phyloP scores from a whole-genome alignment of 495 filamentous ascomycete genomes.

The Talaromyces wortmannii region DNA sequence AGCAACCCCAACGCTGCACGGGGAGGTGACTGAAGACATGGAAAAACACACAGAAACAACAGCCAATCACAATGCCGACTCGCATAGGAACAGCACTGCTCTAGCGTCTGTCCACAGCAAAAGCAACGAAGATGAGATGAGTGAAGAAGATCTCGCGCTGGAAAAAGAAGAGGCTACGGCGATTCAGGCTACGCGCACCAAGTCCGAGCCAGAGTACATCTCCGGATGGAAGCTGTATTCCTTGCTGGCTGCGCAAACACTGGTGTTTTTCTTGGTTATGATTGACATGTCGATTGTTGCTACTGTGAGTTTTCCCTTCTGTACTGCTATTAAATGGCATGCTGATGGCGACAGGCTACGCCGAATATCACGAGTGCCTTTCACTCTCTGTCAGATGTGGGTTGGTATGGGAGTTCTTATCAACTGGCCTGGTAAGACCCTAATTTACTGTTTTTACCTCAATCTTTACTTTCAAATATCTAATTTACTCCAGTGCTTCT shows the following conservation, averaged over 20 bases:
- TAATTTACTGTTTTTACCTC: no score
- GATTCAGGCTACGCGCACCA: not conserved
- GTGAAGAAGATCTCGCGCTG: not conserved
- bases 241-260: slow-evolving; percentile 10
- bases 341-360: slow-evolving; percentile 17
- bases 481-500: slow-evolving; percentile 16
- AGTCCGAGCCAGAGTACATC: slow-evolving; percentile 9
- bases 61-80: no score
- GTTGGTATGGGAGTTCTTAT: slow-evolving; percentile 42
- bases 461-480: no score
- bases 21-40: not conserved
- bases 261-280: slow-evolving; percentile 39
- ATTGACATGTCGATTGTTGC: slow-evolving; percentile 44
- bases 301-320: slow-evolving; percentile 23
- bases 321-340: not conserved
- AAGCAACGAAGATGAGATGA: not conserved
- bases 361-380: slow-evolving; percentile 36
- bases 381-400: slow-evolving; percentile 32
- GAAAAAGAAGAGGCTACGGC: slow-evolving; percentile 1
- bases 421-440: slow-evolving; percentile 25
- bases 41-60: not conserved
- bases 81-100: no score
- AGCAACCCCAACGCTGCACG: not conserved
- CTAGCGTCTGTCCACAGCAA: no score
- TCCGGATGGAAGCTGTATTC: slow-evolving; percentile 19